Base-by-base conservation (phyloP, 345 rosid genomes). In the Salix caprea region DNA sequence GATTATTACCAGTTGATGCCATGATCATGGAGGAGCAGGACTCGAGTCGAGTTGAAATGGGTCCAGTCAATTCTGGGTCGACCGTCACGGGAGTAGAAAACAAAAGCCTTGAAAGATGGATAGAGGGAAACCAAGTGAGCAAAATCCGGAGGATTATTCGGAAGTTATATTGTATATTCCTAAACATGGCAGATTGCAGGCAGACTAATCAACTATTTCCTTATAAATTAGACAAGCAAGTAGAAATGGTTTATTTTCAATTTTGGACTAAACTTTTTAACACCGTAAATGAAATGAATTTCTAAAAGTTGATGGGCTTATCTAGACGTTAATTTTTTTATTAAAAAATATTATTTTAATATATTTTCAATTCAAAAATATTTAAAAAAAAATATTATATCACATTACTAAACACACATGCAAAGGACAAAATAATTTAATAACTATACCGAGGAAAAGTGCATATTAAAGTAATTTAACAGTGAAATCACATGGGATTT, bases 21-120 rank as follows among this genome's bases (percentile, higher is more conserved):
- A 16, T 92, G 92, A 71, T 92, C 97, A 65, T 93, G 94, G 65
- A 91, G 84, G 21, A 96, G 98, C 65, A 93, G 85, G 85, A 81
- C 75, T 5, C 97, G 86, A 36, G 94, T 90, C 39, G 98, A 91
- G 79, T 92, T 88, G 87, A 88, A 92, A 76, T 93, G 92, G 44
- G 98, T 88, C 98, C 98, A 96, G 72, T 96, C 90, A 71, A 96
- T 91, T 71, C 87, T 88, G 70, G 97, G 88, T 50, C 89, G 85
- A 65, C 81, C 90, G 24, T 90, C 88, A 39, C 89, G 85, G 68
- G 89, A 80, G 85, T 85, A 88, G 85, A 78, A 90, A 46, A 93
- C 94, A 69, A 76, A 93, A 72, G 91, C 88, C 60, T 89, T 74
- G 81, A 93, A 91, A 32, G 97, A 88, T 61, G 93, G 88, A 82